These are phyloP conservation scores for Phyllachora maydis DNA, from an alignment of 2,329 filamentous ascomycete genomes.

Conservation along the genomic window DNA sequence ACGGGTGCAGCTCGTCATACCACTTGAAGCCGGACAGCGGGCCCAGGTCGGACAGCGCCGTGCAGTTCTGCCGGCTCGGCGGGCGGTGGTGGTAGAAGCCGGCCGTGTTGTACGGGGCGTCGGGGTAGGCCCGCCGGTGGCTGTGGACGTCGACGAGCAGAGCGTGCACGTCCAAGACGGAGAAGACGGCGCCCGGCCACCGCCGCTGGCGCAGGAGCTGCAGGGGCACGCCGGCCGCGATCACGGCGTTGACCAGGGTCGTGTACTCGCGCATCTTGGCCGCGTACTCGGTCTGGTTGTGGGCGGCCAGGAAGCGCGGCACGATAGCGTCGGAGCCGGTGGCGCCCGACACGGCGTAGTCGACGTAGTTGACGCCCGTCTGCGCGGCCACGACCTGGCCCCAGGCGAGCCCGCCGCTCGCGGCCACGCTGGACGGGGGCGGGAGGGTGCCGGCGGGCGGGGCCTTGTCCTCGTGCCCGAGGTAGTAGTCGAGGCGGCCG, in stretches of 20 bases:
- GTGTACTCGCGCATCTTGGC: conserved; percentile 28
- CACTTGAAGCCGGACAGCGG: conserved; percentile 44
- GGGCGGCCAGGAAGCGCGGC: conserved; percentile 24
- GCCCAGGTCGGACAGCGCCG: conserved; percentile 11
- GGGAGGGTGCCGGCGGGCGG: conserved; percentile 38
- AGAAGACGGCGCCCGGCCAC: conserved; percentile 38
- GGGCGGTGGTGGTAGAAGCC: conserved; percentile 35
- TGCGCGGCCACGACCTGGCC: conserved; percentile 41
- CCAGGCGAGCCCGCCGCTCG: conserved; percentile 49
- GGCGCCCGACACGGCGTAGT: conserved; percentile 56
- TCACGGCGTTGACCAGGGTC: conserved; percentile 24
- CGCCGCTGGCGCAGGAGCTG: conserved; percentile 19
- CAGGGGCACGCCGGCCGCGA: conserved; percentile 26
- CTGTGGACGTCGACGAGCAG: conserved; percentile 44
- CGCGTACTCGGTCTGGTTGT: conserved; percentile 24
- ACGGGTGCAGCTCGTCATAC: conserved; percentile 55
- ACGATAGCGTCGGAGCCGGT: conserved; percentile 52
- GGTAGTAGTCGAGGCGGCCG: conserved; percentile 42
- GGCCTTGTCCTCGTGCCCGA: conserved; percentile 28
- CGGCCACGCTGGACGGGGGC: conserved; percentile 25
- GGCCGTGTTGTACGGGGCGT: conserved; percentile 39
- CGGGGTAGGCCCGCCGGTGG: conserved; percentile 38
- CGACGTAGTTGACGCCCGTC: conserved; percentile 32
- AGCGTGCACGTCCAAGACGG: conserved; percentile 45
- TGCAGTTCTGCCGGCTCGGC: conserved; percentile 13